Evolutionary conservation across 140 eudicot genomes (phyloP), one percentile per base, ranked within the genome.

Genomic region (Stevia rebaudiana): DNA sequence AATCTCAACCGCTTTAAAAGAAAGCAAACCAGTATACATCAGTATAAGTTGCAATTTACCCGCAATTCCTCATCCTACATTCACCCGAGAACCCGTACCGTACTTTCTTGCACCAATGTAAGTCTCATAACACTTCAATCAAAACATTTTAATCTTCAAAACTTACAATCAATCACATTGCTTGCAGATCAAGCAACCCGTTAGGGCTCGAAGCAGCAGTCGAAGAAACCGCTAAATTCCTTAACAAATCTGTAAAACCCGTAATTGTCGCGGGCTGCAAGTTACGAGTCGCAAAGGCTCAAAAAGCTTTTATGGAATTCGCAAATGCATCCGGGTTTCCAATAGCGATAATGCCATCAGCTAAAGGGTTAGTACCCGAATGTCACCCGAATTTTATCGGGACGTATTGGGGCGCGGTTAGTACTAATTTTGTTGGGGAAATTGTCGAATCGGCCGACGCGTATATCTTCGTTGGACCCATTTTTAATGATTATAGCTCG

Each of bases 321-420:
- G 97, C 95, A 25, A 63, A 89, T 57, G 85, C 89, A 11, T 83
- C 86, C 31, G 97, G 95, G 17, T 89, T 81, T 61, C 97, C 95
- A 21, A 65, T 89, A 51, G 81, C 97, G 3, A 82, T 89, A 51
- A 89, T 89, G 97, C 97, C 97, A 28, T 81, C 95, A 9, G 91
- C 85, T 11, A 89, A 89, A 67, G 97, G 97, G 25, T 74, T 85
- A 9, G 88, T 89, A 21, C 95, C 91, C 0, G 97, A 89, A 73
- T 74, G 75, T 15, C 97, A 83, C 55, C 95, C 86, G 0, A 80
- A 81, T 36, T 89, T 89, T 40, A 85, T 89, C 8, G 95, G 97
- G 58, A 89, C 97, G 17, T 89, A 89, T 19, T 89, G 97, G 97
- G 97, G 97, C 8, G 97, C 97, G 1, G 95, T 89, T 18, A 89